Conservation (phyloP, 352 stramenopile species). For the Pythium angustatum region DNA sequence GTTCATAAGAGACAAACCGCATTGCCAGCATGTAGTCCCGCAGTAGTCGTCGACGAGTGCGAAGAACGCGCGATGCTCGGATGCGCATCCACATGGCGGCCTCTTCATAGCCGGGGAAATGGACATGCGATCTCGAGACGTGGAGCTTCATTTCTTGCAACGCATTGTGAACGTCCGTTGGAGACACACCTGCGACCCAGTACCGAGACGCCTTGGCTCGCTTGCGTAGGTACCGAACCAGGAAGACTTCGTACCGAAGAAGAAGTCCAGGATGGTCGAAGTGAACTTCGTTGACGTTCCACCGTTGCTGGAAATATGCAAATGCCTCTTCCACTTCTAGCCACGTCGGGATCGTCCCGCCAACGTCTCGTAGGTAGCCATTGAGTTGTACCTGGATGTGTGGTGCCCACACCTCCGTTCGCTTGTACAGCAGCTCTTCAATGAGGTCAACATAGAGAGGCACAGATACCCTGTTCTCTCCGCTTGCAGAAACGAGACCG, state of each 20-base stretch:
- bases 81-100: slow-evolving; percentile 40
- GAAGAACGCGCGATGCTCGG: slow-evolving; percentile 37
- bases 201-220: slow-evolving; percentile 27
- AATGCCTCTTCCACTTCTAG: slow-evolving; percentile 39
- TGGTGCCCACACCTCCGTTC: slow-evolving; percentile 29
- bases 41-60: slow-evolving; percentile 41
- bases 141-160: slow-evolving; percentile 52
- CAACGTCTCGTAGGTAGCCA: slow-evolving; percentile 34
- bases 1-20: slow-evolving; percentile 36
- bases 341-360: slow-evolving; percentile 49
- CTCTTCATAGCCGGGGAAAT: slow-evolving; percentile 46
- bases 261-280: slow-evolving; percentile 49
- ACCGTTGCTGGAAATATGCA: slow-evolving; percentile 42
- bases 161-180: slow-evolving; percentile 23
- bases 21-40: slow-evolving; percentile 52
- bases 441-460: slow-evolving; percentile 57
- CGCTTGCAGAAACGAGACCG: background rate
- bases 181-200: slow-evolving; percentile 19
- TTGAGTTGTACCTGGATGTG: slow-evolving; percentile 51
- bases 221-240: slow-evolving; percentile 44
- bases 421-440: slow-evolving; percentile 59
- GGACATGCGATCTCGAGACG: slow-evolving; percentile 42
- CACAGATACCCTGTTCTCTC: slow-evolving; percentile 24
- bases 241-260: slow-evolving; percentile 60
- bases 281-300: slow-evolving; percentile 33